Evolutionary conservation across 129 eudicot species (phyloP).

Genomic region (Gnaphalium uliginosum): DNA sequence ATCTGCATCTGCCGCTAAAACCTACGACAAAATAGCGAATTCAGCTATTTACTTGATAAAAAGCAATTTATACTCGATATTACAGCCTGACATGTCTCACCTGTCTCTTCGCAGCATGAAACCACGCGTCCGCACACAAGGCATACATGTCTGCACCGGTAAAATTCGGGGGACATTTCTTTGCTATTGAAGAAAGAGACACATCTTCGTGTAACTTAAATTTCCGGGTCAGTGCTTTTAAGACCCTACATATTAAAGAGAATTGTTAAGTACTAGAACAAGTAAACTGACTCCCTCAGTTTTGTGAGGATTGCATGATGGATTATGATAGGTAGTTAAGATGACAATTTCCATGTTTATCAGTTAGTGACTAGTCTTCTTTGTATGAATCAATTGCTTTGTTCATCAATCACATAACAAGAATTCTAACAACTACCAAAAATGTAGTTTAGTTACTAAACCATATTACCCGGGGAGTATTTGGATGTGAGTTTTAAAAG

Average conservation of each 20-base stretch:
- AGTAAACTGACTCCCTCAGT: not conserved
- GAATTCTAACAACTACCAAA: not conserved
- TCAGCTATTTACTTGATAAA: conserved; percentile 15
- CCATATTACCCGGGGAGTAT: not conserved
- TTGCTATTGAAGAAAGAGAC: conserved; percentile 65
- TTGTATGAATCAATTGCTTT: conserved; percentile 1
- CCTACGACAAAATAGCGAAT: conserved; percentile 40
- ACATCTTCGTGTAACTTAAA: conserved; percentile 89
- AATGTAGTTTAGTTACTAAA: not conserved
- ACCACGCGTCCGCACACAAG: conserved; percentile 99
- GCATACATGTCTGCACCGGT: conserved; percentile 99
- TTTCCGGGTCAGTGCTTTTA: conserved; percentile 88
- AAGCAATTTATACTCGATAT: not conserved
- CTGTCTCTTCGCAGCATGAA: conserved; percentile 93
- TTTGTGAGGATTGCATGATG: conserved; percentile 12
- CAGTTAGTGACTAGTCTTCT: not conserved
- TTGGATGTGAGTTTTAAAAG: conserved; percentile 1
- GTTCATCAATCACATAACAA: not conserved
- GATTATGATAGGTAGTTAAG: conserved; percentile 3
- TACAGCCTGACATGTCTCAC: conserved; percentile 37
- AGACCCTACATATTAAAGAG: conserved; percentile 55
- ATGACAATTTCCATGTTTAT: not conserved
- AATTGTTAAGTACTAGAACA: conserved; percentile 18
- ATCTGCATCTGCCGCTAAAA: conserved; percentile 50
- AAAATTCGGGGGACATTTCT: conserved; percentile 86